phyloP scores from a whole-genome alignment of 2,329 filamentous ascomycete species.

The Pseudogymnoascus sp. region DNA sequence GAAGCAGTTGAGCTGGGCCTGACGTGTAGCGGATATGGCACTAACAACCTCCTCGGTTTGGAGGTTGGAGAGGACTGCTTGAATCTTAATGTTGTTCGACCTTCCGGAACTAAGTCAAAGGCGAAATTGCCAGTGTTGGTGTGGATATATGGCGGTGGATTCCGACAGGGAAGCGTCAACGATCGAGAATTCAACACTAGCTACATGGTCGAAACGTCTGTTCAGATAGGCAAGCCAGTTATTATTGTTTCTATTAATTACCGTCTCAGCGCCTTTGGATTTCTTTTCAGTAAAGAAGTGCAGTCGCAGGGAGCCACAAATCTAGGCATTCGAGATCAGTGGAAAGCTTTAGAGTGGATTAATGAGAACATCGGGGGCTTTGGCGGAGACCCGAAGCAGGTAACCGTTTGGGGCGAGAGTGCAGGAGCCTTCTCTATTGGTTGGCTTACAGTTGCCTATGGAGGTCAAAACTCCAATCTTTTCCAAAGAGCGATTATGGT shows the following conservation, averaged over 20 bases:
- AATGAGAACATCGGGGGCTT: slow-evolving; percentile 51
- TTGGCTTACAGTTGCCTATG: slow-evolving; percentile 52
- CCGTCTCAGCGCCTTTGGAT: slow-evolving; percentile 59
- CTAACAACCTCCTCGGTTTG: slow-evolving; percentile 7
- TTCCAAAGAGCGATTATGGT: slow-evolving; percentile 51
- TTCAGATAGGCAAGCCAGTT: slow-evolving; percentile 31
- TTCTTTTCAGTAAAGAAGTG: slow-evolving; percentile 45
- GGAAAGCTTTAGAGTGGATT: slow-evolving; percentile 52
- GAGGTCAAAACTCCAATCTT: slow-evolving; percentile 29
- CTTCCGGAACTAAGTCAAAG: slow-evolving; percentile 22
- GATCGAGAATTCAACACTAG: slow-evolving; percentile 52
- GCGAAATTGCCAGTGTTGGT: slow-evolving; percentile 43
- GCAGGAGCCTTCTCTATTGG: slow-evolving; percentile 61
- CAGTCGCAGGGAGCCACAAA: slow-evolving; percentile 48
- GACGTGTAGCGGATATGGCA: background rate
- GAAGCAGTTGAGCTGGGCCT: background rate
- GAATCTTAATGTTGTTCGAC: slow-evolving; percentile 42
- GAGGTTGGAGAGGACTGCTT: slow-evolving; percentile 43
- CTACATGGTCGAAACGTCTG: slow-evolving; percentile 34
- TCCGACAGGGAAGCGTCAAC: slow-evolving; percentile 46
- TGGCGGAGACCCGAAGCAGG: slow-evolving; percentile 50
- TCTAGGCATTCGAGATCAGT: slow-evolving; percentile 57
- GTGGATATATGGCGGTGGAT: slow-evolving; percentile 58
- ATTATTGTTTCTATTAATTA: slow-evolving; percentile 54
- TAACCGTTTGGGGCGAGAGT: slow-evolving; percentile 56